Evolutionary conservation across 1,139 yeast species (phyloP).

Genomic region (Arxiozyma slooffiae): DNA sequence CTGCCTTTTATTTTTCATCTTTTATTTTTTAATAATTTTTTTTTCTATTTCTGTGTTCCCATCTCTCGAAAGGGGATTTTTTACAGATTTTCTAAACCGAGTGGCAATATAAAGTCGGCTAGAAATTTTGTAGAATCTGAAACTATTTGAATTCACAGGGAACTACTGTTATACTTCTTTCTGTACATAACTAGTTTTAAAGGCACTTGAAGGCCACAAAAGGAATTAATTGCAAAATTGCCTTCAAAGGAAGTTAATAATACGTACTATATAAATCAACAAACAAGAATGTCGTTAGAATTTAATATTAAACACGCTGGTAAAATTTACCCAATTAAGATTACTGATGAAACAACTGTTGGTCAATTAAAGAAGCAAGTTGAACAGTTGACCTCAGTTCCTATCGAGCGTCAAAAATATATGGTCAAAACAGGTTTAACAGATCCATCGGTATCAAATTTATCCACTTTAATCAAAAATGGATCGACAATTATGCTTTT

Average conservation of each 20-base stretch:
- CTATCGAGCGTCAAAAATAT: slow-evolving; percentile 80
- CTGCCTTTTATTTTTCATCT: too few species aligned
- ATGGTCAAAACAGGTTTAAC: slow-evolving; percentile 77
- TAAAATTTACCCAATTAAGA: slow-evolving; percentile 59
- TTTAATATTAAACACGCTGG: slow-evolving; percentile 71
- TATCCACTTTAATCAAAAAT: slow-evolving; percentile 39
- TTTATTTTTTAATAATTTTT: too few species aligned
- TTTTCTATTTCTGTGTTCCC: too few species aligned
- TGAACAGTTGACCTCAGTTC: slow-evolving; percentile 66
- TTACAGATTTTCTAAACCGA: too few species aligned
- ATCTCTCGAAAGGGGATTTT: background rate
- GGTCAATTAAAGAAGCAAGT: slow-evolving; percentile 63
- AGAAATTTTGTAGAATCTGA: too few species aligned
- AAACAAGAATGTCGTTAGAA: slow-evolving; percentile 1
- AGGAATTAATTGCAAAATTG: too few species aligned
- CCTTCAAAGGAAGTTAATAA: too few species aligned
- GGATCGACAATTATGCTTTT: slow-evolving; percentile 74
- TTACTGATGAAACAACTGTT: slow-evolving; percentile 51
- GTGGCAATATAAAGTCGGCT: background rate
- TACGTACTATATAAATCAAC: too few species aligned
- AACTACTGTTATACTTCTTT: too few species aligned
- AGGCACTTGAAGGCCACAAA: too few species aligned
- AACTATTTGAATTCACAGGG: too few species aligned
- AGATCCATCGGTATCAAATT: slow-evolving; percentile 47
- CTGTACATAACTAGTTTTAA: too few species aligned